Conservation (phyloP, 2,329 filamentous ascomycete species). For the Xylariaceae sp. region DNA sequence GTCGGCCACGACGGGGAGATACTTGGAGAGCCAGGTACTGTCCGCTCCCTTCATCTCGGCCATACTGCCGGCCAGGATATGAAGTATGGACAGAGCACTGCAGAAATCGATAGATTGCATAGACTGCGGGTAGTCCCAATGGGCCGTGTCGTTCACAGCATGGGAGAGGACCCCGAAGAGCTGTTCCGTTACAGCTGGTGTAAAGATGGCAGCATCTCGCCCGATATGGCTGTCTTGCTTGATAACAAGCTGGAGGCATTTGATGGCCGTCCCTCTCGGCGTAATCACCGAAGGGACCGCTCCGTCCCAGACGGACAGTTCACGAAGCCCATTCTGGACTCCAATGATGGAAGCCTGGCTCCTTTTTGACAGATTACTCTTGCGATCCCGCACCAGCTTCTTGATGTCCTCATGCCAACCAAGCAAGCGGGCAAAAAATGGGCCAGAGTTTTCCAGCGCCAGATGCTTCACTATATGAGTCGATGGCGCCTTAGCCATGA, state of each 20-base stretch:
- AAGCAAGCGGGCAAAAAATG: slow-evolving; percentile 51
- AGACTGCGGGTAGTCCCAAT: slow-evolving; percentile 29
- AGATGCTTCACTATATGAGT: slow-evolving; percentile 53
- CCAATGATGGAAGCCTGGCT: slow-evolving; percentile 48
- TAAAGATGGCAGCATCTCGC: slow-evolving; percentile 41
- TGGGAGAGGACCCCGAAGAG: slow-evolving; percentile 38
- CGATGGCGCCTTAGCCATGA: slow-evolving; percentile 54
- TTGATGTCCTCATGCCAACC: slow-evolving; percentile 45
- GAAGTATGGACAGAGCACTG: slow-evolving; percentile 42
- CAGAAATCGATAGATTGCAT: slow-evolving; percentile 29
- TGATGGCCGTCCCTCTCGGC: slow-evolving; percentile 56
- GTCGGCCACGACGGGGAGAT: slow-evolving; percentile 44
- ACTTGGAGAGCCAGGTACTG: slow-evolving; percentile 39
- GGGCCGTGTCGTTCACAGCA: slow-evolving; percentile 24
- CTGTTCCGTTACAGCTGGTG: slow-evolving; percentile 37
- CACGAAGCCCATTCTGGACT: slow-evolving; percentile 45
- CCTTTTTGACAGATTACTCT: slow-evolving; percentile 61
- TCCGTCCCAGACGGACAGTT: slow-evolving; percentile 54
- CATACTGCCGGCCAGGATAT: slow-evolving; percentile 43
- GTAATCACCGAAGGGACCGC: slow-evolving; percentile 44
- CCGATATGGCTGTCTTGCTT: slow-evolving; percentile 41
- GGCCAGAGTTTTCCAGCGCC: slow-evolving; percentile 43
- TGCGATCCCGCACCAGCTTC: slow-evolving; percentile 55
- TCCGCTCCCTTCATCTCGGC: slow-evolving; percentile 32
- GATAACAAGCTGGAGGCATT: slow-evolving; percentile 52